A percentile compares a stretch with the other conserved stretches of the same genome.
phyloP scores from a whole-genome alignment of 1,284 basidiomycete genomes.

The Pseudozyma sp. region DNA sequence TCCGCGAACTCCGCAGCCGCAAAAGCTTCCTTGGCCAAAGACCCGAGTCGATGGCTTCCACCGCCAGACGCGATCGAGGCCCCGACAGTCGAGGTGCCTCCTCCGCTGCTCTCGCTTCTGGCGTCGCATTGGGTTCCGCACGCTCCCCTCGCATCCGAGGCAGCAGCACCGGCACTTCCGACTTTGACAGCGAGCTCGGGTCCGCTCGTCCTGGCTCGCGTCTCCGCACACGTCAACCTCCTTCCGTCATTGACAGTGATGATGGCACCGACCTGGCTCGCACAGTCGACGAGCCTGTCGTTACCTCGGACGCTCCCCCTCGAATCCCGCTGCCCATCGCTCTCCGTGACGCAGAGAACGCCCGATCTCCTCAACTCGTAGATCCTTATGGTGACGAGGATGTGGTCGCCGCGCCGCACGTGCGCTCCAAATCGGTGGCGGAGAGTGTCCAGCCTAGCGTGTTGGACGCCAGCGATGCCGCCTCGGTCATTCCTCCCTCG shows the following conservation, averaged over 20 bases:
- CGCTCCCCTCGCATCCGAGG: constrained; percentile 20
- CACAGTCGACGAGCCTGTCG: not conserved
- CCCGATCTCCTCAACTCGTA: constrained; percentile 48
- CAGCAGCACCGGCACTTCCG: constrained; percentile 25
- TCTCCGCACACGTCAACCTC: constrained; percentile 21
- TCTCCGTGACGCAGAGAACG: constrained; percentile 46
- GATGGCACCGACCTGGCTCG: constrained; percentile 16
- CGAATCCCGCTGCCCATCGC: constrained; percentile 33
- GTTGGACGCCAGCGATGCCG: constrained; percentile 39
- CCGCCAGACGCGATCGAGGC: constrained; percentile 13
- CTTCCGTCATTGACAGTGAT: constrained; percentile 35
- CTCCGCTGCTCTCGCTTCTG: constrained; percentile 25
- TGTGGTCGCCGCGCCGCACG: constrained; percentile 13
- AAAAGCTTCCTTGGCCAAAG: constrained; percentile 31
- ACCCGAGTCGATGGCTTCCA: constrained; percentile 15
- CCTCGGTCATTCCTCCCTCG: constrained; percentile 35
- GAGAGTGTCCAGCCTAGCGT: constrained; percentile 50
- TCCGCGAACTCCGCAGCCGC: constrained; percentile 46
- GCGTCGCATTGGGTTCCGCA: constrained; percentile 15
- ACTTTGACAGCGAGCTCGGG: constrained; percentile 44
- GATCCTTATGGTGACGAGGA: constrained; percentile 26
- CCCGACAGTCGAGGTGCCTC: constrained; percentile 29
- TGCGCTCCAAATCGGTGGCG: constrained; percentile 38
- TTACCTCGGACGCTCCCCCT: constrained; percentile 24
- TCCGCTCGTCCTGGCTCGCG: constrained; percentile 17